Conservation (phyloP, 306 rosid genomes). For the Fagus sylvatica region DNA sequence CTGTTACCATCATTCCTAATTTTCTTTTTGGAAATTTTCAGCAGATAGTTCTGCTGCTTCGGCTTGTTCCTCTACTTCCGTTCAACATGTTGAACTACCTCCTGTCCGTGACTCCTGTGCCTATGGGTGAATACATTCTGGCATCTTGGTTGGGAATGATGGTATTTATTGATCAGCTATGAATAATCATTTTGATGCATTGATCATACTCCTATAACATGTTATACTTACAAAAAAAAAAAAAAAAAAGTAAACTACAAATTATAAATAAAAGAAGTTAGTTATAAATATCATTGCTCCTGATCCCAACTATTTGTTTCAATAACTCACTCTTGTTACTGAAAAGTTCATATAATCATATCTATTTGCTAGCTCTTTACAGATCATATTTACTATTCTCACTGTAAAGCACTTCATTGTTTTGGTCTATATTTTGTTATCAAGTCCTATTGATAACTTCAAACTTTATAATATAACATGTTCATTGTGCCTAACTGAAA, state of each 20-base stretch:
- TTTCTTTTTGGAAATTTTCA: constrained; percentile 2
- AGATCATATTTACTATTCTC: background rate
- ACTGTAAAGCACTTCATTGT: background rate
- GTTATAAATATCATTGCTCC: background rate
- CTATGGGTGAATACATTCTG: constrained; percentile 48
- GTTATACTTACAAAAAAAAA: too few species aligned
- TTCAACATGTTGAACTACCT: constrained; percentile 61
- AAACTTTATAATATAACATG: background rate
- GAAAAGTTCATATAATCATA: background rate
- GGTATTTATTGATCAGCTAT: constrained; percentile 27
- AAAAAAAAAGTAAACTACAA: background rate
- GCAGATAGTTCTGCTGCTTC: constrained; percentile 55
- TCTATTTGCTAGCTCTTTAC: background rate
- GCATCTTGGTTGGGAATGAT: constrained; percentile 67
- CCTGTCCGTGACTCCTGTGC: constrained; percentile 50
- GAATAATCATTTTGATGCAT: background rate
- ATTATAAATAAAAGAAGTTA: background rate
- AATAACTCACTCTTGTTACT: background rate
- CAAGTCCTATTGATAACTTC: background rate
- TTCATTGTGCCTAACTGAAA: background rate
- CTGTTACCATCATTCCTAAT: constrained; percentile 3
- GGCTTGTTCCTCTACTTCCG: constrained; percentile 59
- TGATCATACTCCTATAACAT: background rate
- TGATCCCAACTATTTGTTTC: background rate
- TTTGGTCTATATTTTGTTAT: background rate